A percentile compares a stretch with the other conserved stretches of the same genome.
Conservation (phyloP, 2,329 filamentous ascomycete species). For the Mycosphaerelloides madeirae region DNA sequence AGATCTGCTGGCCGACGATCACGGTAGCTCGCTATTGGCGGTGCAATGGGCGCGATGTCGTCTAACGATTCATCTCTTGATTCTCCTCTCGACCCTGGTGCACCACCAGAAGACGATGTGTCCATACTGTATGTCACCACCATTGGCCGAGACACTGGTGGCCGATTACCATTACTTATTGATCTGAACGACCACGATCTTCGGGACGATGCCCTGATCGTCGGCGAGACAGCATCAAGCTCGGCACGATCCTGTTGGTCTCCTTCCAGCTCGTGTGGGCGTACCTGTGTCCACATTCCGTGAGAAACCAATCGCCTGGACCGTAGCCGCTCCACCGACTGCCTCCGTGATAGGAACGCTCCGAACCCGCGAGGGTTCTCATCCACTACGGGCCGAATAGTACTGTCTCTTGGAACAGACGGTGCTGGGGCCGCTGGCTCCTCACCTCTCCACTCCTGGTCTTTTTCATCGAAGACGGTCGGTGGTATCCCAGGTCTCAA, state of each 20-base stretch:
- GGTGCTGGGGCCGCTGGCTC: neutral
- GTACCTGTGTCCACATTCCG: neutral
- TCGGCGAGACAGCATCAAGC: neutral
- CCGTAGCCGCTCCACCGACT: slow-evolving; percentile 1
- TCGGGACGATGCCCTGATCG: neutral
- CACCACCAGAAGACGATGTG: slow-evolving; percentile 1
- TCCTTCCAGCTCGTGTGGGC: neutral
- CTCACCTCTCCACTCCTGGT: neutral
- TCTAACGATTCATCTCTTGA: slow-evolving; percentile 3
- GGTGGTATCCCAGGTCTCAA: too few species aligned
- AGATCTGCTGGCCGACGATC: slow-evolving; percentile 9
- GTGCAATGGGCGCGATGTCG: slow-evolving; percentile 4
- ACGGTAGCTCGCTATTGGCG: slow-evolving; percentile 3
- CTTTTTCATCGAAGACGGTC: neutral
- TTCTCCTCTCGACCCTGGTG: neutral
- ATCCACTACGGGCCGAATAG: neutral
- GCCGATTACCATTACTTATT: slow-evolving; percentile 2
- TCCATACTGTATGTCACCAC: slow-evolving; percentile 9
- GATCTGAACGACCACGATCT: neutral
- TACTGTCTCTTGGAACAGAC: neutral
- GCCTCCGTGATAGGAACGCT: neutral
- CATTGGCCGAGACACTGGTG: slow-evolving; percentile 1
- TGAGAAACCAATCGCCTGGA: slow-evolving; percentile 1
- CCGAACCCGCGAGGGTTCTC: neutral
- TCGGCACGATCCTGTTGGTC: neutral